Conservation (phyloP, 163 green algal genomes). For the Scenedesmus sp. region DNA sequence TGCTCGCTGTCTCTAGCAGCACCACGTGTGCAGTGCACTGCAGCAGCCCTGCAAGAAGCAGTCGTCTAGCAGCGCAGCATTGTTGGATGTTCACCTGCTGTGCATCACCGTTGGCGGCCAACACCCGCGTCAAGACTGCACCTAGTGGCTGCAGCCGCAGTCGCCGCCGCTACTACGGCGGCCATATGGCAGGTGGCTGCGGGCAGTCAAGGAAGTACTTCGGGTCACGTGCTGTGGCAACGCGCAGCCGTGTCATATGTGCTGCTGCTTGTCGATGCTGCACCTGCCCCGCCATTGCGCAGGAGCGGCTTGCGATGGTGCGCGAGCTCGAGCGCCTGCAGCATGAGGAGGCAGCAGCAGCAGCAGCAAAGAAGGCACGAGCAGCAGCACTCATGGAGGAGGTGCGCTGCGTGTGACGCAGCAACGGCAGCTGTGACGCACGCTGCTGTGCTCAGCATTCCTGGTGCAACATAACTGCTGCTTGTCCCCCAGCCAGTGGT, state of each 20-base stretch:
- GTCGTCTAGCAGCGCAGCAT: too few species aligned
- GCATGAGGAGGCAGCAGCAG: slow-evolving; percentile 73
- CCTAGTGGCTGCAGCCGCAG: too few species aligned
- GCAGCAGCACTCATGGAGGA: slow-evolving; percentile 76
- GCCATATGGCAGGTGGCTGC: too few species aligned
- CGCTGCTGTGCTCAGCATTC: not conserved
- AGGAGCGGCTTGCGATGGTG: slow-evolving; percentile 68
- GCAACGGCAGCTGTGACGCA: not conserved
- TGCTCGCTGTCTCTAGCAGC: not conserved
- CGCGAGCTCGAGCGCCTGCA: slow-evolving; percentile 81
- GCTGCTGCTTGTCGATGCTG: not conserved
- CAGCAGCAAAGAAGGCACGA: slow-evolving; percentile 69
- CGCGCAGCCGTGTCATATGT: not conserved
- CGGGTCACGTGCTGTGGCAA: not conserved
- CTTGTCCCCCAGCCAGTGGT: too few species aligned
- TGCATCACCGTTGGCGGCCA: not conserved
- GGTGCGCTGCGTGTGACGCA: not conserved
- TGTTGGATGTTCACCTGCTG: not conserved
- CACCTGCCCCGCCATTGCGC: not conserved
- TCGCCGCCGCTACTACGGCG: too few species aligned
- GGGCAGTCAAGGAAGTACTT: too few species aligned
- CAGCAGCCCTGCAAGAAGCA: not conserved
- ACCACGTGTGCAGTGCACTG: not conserved
- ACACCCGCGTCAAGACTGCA: too few species aligned
- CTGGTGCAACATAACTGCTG: not conserved